Conservation (phyloP, 1,284 basidiomycete genomes). For the Flammula alnicola region DNA sequence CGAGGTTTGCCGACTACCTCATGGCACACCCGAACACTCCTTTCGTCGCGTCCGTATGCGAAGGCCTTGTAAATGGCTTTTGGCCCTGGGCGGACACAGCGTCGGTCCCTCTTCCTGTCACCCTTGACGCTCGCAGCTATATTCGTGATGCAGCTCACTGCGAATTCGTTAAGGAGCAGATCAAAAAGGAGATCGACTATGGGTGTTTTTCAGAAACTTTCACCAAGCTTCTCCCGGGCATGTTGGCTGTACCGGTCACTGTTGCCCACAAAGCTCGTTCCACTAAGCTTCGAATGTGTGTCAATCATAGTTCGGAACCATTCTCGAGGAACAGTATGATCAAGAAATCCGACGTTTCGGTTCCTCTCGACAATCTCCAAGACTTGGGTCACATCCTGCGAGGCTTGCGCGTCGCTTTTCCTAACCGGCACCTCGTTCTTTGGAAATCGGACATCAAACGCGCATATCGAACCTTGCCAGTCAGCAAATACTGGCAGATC, state of each 20-base stretch:
- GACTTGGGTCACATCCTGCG: neutral
- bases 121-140: slow-evolving; percentile 5
- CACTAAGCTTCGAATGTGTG: no score
- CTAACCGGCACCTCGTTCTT: slow-evolving; percentile 13
- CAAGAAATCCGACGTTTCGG: neutral
- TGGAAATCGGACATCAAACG: slow-evolving; percentile 43
- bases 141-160: neutral
- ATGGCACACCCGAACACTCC: slow-evolving; percentile 32
- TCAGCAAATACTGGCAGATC: slow-evolving; percentile 46
- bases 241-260: neutral
- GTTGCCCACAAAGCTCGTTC: no score
- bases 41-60: neutral
- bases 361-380: slow-evolving; percentile 1
- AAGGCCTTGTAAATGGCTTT: slow-evolving; percentile 1
- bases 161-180: neutral
- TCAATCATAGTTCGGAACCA: slow-evolving; percentile 5
- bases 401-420: neutral
- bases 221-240: neutral
- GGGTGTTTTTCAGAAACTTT: slow-evolving; percentile 9
- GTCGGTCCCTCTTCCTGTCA: neutral
- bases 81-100: slow-evolving; percentile 11
- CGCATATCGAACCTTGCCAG: slow-evolving; percentile 40
- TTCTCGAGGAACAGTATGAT: neutral
- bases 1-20: slow-evolving; percentile 27
- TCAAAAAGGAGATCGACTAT: neutral